Evolutionary conservation across 148 eudicot species (phyloP), one percentile per base, ranked within the genome.

Genomic region (Nepenthes mirabilis): DNA sequence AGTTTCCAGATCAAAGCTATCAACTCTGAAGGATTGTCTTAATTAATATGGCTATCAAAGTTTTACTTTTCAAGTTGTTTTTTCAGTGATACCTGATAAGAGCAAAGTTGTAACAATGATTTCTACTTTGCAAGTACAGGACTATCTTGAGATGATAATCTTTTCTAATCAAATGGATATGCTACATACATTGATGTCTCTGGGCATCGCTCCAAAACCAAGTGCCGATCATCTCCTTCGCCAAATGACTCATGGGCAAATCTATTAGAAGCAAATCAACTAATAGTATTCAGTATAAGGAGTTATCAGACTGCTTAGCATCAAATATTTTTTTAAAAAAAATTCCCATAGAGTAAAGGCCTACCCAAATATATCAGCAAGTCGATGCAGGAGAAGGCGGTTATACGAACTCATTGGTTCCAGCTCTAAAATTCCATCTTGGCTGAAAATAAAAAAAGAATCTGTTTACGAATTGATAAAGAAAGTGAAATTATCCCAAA

Each of bases 301-400:
- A 52, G 43, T 47, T 43, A 33, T 33, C 45, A 40, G 51, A 59
- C 36, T 57, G 57, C 47, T 36, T 59, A 23, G 23, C 23, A 23
- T 43, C 47, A 49, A 7, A 35, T 32, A 59, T 11, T 32, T 50
- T 37, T 34, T 47, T 11, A 9, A 54, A 32, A 54, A 7, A 5
- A 37, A 48, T 33, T 1, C 55, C 11, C 5, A 33, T 45, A 14
- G 34, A 40, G 11, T 7, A 55, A 68, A 58, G 11, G 32, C 11
- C 35, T 79, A 88, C 99, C 99, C 99, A 66, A 88, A 93, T 57
- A 93, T 88, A 43, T 93, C 99, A 55, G 99, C 96, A 71, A 93
- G 91, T 54, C 96, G 95, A 74, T 93, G 96, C 75, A 89, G 63
- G 60, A 93, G 89, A 64, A 88, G 85, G 57, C 99, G 99, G 60